These are phyloP conservation scores for Mycena maculata DNA, from an alignment of 768 basidiomycete genomes.

Conservation along the genomic window DNA sequence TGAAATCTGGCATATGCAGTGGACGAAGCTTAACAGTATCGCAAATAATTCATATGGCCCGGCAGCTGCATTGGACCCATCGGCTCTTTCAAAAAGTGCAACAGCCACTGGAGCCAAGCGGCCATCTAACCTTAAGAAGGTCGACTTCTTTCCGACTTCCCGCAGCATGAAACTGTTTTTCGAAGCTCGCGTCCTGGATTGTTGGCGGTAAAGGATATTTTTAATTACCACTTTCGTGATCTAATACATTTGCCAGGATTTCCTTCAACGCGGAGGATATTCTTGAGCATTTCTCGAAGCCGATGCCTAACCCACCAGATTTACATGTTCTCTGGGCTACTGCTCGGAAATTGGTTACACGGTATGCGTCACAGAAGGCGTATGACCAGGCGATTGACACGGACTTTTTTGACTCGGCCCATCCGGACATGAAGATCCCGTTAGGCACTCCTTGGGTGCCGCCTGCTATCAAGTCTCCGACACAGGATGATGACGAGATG, in stretches of 20 bases:
- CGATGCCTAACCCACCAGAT: not conserved
- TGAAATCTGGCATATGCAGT: conserved; percentile 36
- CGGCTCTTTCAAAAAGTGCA: conserved; percentile 30
- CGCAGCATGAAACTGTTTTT: conserved; percentile 36
- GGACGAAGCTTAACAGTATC: conserved; percentile 34
- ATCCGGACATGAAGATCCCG: not conserved
- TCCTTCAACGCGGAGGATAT: conserved; percentile 1
- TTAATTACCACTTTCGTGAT: not conserved
- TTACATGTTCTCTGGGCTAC: not conserved
- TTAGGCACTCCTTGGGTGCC: not conserved
- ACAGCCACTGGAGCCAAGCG: conserved; percentile 30
- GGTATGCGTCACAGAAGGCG: not conserved
- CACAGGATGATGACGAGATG: not conserved
- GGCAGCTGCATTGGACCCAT: conserved; percentile 33
- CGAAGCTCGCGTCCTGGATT: conserved; percentile 30
- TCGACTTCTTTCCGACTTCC: conserved; percentile 37
- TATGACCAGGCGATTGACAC: not conserved
- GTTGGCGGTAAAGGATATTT: conserved; percentile 19
- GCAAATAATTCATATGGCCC: conserved; percentile 35
- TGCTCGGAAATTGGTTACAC: not conserved
- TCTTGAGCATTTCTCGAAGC: not conserved
- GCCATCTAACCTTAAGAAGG: conserved; percentile 35
- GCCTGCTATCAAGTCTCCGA: not conserved
- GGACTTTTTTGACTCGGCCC: not conserved
- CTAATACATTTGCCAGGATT: not conserved